A percentile compares a stretch with the other conserved stretches of the same genome.
These are phyloP conservation scores for Talaromyces sp. DNA, from an alignment of 2,329 filamentous ascomycete species.

Conservation along the genomic window DNA sequence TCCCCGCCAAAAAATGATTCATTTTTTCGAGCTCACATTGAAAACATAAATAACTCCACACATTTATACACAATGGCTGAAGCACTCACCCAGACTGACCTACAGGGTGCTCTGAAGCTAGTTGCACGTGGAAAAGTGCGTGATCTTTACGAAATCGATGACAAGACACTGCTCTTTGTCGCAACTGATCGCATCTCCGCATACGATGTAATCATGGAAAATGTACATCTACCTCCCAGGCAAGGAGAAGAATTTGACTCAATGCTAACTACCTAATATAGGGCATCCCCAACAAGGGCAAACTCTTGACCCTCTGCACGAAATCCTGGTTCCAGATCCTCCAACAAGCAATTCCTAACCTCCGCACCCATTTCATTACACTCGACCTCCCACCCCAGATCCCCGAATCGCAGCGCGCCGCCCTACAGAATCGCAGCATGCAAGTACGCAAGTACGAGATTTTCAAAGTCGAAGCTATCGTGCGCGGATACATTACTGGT, in stretches of 20 bases:
- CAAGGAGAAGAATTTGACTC: too few relatives aligned
- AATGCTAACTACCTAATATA: slow-evolving; percentile 27
- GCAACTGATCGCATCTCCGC: slow-evolving; percentile 90
- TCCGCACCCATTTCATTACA: slow-evolving; percentile 63
- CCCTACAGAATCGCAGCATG: slow-evolving; percentile 69
- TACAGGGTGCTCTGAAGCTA: slow-evolving; percentile 45
- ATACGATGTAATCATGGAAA: slow-evolving; percentile 87
- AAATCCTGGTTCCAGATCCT: slow-evolving; percentile 67
- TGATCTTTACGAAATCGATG: slow-evolving; percentile 72
- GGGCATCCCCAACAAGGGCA: slow-evolving; percentile 66
- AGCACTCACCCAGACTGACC: slow-evolving; percentile 42
- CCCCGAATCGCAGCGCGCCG: slow-evolving; percentile 46
- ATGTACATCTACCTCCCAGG: slow-evolving; percentile 45
- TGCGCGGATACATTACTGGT: slow-evolving; percentile 87
- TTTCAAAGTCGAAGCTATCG: slow-evolving; percentile 77
- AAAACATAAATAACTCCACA: not conserved
- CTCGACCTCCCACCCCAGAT: slow-evolving; percentile 54
- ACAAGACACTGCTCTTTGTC: slow-evolving; percentile 72
- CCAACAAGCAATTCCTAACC: slow-evolving; percentile 51
- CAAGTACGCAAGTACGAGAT: slow-evolving; percentile 69
- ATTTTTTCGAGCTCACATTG: not conserved
- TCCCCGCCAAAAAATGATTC: slow-evolving; percentile 8
- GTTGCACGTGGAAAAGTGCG: slow-evolving; percentile 71
- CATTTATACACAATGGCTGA: slow-evolving; percentile 30
- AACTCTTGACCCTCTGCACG: slow-evolving; percentile 65